Conservation (phyloP, 805 yeast genomes). For the Ogataea naganishii region DNA sequence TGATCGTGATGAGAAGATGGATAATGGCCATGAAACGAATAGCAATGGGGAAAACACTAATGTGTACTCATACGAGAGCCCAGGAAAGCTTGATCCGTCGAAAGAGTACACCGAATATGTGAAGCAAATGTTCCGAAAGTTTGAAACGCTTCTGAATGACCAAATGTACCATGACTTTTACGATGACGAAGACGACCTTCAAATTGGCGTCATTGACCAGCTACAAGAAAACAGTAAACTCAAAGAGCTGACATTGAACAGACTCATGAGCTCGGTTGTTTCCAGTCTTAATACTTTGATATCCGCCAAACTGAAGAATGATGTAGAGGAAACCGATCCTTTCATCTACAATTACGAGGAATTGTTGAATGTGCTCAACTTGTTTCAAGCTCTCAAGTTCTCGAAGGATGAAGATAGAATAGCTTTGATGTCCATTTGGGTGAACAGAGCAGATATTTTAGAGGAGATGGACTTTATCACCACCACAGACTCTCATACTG, state of each 20-base stretch:
- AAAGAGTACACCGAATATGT: slow-evolving; percentile 37
- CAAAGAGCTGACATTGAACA: slow-evolving; percentile 26
- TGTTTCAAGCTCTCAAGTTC: slow-evolving; percentile 47
- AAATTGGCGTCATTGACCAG: slow-evolving; percentile 21
- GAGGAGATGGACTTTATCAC: slow-evolving; percentile 38
- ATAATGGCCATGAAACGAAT: slow-evolving; percentile 7
- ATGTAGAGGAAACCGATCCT: slow-evolving; percentile 8
- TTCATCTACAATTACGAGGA: slow-evolving; percentile 27
- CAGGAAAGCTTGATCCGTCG: slow-evolving; percentile 30
- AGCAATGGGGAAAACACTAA: slow-evolving; percentile 31
- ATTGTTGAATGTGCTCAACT: slow-evolving; percentile 43
- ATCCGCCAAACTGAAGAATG: slow-evolving; percentile 15
- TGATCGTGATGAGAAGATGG: slow-evolving; percentile 8
- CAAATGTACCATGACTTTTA: slow-evolving; percentile 28
- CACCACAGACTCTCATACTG: slow-evolving; percentile 22
- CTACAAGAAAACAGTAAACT: slow-evolving; percentile 27
- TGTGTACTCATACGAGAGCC: slow-evolving; percentile 29
- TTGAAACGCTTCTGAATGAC: slow-evolving; percentile 41
- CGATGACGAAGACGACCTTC: slow-evolving; percentile 13
- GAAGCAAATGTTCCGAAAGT: slow-evolving; percentile 39
- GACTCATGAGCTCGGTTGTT: slow-evolving; percentile 14
- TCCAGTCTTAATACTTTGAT: slow-evolving; percentile 25
- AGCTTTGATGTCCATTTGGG: slow-evolving; percentile 46
- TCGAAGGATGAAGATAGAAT: slow-evolving; percentile 32
- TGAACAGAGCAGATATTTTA: slow-evolving; percentile 57